These are phyloP conservation scores for Gnaphalium uliginosum DNA, from an alignment of 129 eudicot genomes.

Conservation along the genomic window DNA sequence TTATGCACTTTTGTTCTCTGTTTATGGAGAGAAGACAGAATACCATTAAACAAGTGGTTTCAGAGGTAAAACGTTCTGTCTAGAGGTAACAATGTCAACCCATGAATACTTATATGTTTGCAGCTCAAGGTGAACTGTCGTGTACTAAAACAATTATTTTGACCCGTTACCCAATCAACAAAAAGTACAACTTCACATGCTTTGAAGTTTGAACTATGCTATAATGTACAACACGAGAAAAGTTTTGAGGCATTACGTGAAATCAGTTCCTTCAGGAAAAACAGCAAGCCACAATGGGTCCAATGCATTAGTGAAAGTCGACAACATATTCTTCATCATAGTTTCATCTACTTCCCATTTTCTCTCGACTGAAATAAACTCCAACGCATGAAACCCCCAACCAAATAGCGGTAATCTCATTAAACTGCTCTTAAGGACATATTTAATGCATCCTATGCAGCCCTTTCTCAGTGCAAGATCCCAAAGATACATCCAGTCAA, in stretches of 20 bases:
- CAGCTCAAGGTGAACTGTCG: neutral
- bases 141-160: neutral
- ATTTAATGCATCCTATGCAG: slow-evolving; percentile 69
- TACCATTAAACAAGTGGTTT: neutral
- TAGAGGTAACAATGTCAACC: neutral
- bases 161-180: neutral
- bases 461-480: slow-evolving; percentile 82
- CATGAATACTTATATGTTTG: neutral
- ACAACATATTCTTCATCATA: slow-evolving; percentile 57
- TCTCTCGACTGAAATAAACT: slow-evolving; percentile 84
- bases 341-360: slow-evolving; percentile 85
- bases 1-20: slow-evolving; percentile 75
- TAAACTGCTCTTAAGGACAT: slow-evolving; percentile 82
- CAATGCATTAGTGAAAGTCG: slow-evolving; percentile 43
- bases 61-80: neutral
- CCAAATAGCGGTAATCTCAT: slow-evolving; percentile 84
- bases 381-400: slow-evolving; percentile 86
- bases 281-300: slow-evolving; percentile 86
- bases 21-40: neutral
- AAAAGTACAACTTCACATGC: neutral
- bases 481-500: slow-evolving; percentile 98
- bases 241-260: slow-evolving; percentile 48
- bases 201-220: neutral
- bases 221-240: slow-evolving; percentile 3
- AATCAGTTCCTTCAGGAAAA: slow-evolving; percentile 96